Conservation (phyloP, 2,329 filamentous ascomycete genomes). For the Microascus cirrosus region DNA sequence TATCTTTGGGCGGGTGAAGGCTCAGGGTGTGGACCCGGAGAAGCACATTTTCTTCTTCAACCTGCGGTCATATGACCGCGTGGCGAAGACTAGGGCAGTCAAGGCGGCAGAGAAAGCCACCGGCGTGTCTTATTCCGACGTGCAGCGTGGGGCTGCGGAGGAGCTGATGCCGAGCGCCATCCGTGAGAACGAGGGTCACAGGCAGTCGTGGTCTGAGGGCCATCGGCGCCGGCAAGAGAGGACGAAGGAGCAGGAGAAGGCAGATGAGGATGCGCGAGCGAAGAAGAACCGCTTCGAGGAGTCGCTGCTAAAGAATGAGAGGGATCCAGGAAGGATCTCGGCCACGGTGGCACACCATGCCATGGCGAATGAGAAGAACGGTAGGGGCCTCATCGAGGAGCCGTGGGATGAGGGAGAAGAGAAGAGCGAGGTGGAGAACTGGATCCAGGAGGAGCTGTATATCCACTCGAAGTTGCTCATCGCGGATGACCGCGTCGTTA, state of each 20-base stretch:
- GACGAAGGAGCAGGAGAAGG: constrained; percentile 18
- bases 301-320: constrained; percentile 22
- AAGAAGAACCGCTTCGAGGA: constrained; percentile 43
- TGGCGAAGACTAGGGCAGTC: constrained; percentile 70
- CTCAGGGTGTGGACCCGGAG: constrained; percentile 63
- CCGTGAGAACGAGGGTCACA: constrained; percentile 44
- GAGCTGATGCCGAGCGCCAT: constrained; percentile 73
- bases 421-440: constrained; percentile 71
- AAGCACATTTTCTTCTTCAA: constrained; percentile 92
- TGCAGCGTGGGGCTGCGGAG: constrained; percentile 79
- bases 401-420: constrained; percentile 65
- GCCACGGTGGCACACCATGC: constrained; percentile 61
- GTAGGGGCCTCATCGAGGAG: constrained; percentile 52
- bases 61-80: constrained; percentile 79
- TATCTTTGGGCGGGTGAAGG: constrained; percentile 68
- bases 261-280: constrained; percentile 31
- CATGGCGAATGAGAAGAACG: constrained; percentile 49
- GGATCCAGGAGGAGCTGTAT: constrained; percentile 93
- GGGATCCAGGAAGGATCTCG: constrained; percentile 24
- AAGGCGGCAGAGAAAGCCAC: constrained; percentile 68
- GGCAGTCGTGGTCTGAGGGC: constrained; percentile 24
- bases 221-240: constrained; percentile 12
- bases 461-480: constrained; percentile 88
- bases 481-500: constrained; percentile 72
- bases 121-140: constrained; percentile 73